Percentiles rank a stretch among this genome's conserved stretches.
These are phyloP conservation scores for Yarrowia deformans DNA, from an alignment of 805 yeast genomes.

Conservation along the genomic window DNA sequence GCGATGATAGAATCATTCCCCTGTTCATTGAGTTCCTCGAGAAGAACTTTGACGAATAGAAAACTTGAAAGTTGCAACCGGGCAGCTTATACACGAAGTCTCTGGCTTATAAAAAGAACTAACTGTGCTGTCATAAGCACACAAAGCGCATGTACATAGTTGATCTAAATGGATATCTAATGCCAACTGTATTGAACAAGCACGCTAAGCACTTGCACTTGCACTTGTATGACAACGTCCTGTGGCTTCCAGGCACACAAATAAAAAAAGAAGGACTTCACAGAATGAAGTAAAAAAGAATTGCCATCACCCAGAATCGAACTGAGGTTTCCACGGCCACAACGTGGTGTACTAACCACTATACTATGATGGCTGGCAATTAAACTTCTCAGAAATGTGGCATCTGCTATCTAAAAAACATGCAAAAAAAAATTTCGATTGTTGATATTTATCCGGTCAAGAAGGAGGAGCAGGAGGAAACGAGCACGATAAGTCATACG, in stretches of 20 bases:
- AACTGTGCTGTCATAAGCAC: no score
- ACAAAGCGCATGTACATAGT: neutral
- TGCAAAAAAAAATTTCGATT: no score
- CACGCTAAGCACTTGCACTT: no score
- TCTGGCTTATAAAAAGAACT: neutral
- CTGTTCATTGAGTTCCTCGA: constrained; percentile 81
- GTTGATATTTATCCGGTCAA: no score
- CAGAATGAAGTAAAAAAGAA: neutral
- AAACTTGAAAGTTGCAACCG: no score
- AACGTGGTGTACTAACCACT: constrained; percentile 55
- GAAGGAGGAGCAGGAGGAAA: no score
- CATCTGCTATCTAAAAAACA: neutral
- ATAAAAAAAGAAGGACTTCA: no score
- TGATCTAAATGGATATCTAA: neutral
- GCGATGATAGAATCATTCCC: constrained; percentile 68
- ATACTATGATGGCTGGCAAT: constrained; percentile 52
- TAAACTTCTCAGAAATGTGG: neutral
- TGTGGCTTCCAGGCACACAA: no score
- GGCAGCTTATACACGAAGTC: neutral
- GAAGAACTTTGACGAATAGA: constrained; percentile 58
- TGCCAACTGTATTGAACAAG: no score
- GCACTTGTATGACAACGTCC: neutral
- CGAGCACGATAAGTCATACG: no score
- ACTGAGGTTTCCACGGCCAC: constrained; percentile 55
- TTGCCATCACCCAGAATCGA: constrained; percentile 53